Conservation (phyloP, 768 basidiomycete species). For the Calocera viscosa region DNA sequence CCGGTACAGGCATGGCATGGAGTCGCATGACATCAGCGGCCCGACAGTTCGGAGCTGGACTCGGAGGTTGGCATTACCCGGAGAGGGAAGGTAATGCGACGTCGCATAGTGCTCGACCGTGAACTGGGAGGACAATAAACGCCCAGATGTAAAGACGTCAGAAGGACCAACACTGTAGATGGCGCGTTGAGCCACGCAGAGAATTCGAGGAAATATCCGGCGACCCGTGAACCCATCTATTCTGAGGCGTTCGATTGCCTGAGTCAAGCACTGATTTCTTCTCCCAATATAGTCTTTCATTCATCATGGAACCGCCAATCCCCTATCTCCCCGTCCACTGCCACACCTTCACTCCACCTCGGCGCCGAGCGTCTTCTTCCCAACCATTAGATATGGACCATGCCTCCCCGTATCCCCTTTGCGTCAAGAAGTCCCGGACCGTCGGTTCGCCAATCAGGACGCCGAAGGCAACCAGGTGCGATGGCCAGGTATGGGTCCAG, state of each 20-base stretch:
- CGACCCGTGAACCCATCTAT: no score
- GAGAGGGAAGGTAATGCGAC: no score
- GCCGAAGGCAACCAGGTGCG: conserved; percentile 72
- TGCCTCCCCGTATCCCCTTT: conserved; percentile 50
- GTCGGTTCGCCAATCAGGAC: conserved; percentile 42
- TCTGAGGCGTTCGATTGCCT: not conserved
- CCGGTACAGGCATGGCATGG: no score
- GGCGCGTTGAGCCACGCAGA: no score
- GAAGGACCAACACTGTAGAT: no score
- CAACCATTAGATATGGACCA: conserved; percentile 53
- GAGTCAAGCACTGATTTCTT: not conserved
- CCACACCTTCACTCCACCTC: conserved; percentile 67
- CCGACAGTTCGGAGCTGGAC: no score
- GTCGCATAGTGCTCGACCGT: no score
- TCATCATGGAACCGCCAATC: not conserved
- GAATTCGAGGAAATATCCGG: no score
- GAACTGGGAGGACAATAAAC: no score
- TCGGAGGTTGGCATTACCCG: no score
- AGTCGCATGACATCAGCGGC: no score
- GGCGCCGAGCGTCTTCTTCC: conserved; percentile 59
- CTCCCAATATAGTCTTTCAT: not conserved
- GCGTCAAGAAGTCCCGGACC: conserved; percentile 36
- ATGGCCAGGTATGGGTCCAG: conserved; percentile 71
- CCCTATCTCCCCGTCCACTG: conserved; percentile 19
- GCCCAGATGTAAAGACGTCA: no score